Base-by-base conservation (phyloP, 495 filamentous ascomycete genomes). In the Penicillium paradoxum region DNA sequence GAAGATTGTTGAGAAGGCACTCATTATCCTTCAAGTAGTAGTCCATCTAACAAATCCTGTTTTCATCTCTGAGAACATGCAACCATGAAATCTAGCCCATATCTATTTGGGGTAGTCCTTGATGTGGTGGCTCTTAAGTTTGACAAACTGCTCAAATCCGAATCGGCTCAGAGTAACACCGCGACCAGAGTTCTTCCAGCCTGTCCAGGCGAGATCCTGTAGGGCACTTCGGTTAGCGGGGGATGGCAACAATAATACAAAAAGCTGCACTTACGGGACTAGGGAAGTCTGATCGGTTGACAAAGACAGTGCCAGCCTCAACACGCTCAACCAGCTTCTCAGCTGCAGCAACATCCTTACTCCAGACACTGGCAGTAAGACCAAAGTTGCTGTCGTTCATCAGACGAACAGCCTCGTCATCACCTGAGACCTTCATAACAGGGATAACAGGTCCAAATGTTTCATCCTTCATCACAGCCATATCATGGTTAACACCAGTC, bases 321-420 rank as follows among this genome's bases (percentile, higher is more conserved):
- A 97, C 81, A 30, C 78, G 73, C 33, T 95, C 86, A 9, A 83
- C 79, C 17, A 97, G 71, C 61, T 85, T 75, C 56, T 89, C 82
- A 13, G 86, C 92, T 57, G 77, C 82, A 10, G 68, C 78, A 2
- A 83, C 76, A 59, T 96, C 89, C 62, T 91, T 93, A n/a, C 89
- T 95, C 90, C 91, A 96, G 36, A 97, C 88, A 60, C 89, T 92
- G 19, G 90, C 92, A 1, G 91, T 95, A 37, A 97, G 76, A 7
- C 92, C 92, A 64, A 92, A 93, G 47, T 93, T 80, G 68, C 86
- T 91, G 54, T 95, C 88, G 61, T 97, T 97, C 89, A 96, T 95
- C 43, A 91, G 64, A 45, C 72, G 59, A 45, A 97, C 68, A 4
- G 91, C 91, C 61, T 96, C 88, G 13, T 79, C 79, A 57, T 97